Conservation (phyloP, 2,329 filamentous ascomycete genomes). For the Kalaharituber pfeilii region DNA sequence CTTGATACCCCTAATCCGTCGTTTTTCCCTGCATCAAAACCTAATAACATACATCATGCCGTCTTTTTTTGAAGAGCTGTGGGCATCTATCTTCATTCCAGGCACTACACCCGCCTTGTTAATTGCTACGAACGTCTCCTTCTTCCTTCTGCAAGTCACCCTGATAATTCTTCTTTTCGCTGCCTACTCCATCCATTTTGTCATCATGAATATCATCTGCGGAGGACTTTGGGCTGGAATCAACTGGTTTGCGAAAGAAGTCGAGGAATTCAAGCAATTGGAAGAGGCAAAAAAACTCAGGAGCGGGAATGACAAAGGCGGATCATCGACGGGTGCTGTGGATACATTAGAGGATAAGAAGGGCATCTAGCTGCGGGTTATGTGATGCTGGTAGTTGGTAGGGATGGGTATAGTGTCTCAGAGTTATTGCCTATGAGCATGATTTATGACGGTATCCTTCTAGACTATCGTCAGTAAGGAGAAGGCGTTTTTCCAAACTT, state of each 20-base stretch:
- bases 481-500: too few relatives aligned
- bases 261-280: background rate
- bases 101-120: slow-evolving; percentile 78
- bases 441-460: too few relatives aligned
- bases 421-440: too few relatives aligned
- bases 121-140: slow-evolving; percentile 75
- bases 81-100: slow-evolving; percentile 29
- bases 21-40: background rate
- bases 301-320: background rate
- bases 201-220: slow-evolving; percentile 61
- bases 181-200: slow-evolving; percentile 78
- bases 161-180: slow-evolving; percentile 58
- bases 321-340: too few relatives aligned
- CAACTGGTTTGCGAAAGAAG: slow-evolving; percentile 75
- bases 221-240: slow-evolving; percentile 80
- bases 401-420: too few relatives aligned
- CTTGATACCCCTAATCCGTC: too few relatives aligned
- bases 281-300: background rate
- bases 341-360: background rate
- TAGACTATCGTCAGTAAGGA: too few relatives aligned
- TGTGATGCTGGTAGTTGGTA: too few relatives aligned
- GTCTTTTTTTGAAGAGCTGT: background rate
- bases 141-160: slow-evolving; percentile 66
- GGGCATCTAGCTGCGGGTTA: too few relatives aligned
- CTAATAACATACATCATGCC: background rate